Conservation (phyloP, 805 yeast genomes). For the Cyberlindnera meyerae region DNA sequence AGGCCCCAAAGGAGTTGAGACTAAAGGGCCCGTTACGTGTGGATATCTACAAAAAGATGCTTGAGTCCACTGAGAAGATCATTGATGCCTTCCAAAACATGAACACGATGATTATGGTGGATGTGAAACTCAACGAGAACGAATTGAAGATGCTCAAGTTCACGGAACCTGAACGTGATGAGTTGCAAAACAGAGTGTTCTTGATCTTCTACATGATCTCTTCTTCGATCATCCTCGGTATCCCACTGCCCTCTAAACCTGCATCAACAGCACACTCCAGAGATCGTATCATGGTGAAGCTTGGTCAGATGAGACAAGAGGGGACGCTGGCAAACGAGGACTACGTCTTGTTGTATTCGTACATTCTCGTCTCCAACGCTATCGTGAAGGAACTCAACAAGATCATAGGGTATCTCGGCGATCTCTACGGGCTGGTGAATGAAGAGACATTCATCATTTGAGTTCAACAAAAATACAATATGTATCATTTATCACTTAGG, state of each 20-base stretch:
- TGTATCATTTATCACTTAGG: conserved; percentile 8
- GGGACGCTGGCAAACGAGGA: conserved; percentile 54
- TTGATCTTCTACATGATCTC: conserved; percentile 75
- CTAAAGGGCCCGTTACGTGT: conserved; percentile 69
- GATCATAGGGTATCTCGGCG: conserved; percentile 49
- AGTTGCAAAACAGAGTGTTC: conserved; percentile 67
- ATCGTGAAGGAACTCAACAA: conserved; percentile 60
- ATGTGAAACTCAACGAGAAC: conserved; percentile 45
- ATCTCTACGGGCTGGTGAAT: conserved; percentile 60
- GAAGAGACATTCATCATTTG: conserved; percentile 23
- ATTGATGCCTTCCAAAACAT: conserved; percentile 74
- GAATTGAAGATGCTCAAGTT: conserved; percentile 54
- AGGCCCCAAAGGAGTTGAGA: conserved; percentile 72
- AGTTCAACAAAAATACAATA: neutral
- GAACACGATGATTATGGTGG: conserved; percentile 61
- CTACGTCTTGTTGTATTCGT: conserved; percentile 71
- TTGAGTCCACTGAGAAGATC: conserved; percentile 56
- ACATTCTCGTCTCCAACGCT: conserved; percentile 64
- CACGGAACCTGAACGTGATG: conserved; percentile 55
- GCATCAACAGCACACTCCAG: conserved; percentile 75
- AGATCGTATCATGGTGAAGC: conserved; percentile 60
- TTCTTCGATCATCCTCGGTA: conserved; percentile 67
- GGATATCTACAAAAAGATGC: conserved; percentile 43
- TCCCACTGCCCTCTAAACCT: conserved; percentile 72
- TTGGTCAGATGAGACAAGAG: conserved; percentile 50